Base-by-base conservation (phyloP, 2,329 filamentous ascomycete species). In the Nemania bipapillata region DNA sequence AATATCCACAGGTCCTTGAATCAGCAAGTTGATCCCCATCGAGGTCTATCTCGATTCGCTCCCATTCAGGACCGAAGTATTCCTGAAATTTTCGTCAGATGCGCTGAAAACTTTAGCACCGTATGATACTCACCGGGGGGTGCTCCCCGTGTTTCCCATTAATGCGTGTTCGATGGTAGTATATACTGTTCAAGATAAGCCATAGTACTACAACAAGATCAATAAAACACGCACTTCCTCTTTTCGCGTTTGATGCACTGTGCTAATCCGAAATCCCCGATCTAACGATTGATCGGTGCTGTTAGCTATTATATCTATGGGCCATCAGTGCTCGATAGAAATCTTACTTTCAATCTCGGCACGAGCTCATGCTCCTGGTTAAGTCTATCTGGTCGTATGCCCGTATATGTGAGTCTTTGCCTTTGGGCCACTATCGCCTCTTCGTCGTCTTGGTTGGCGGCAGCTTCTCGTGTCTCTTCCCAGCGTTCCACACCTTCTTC, bases 211-310 rank as follows among this genome's bases (percentile, higher is more conserved):
- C 17, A 24, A 2, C 1, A 26, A 40, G 8, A 22, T 6, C 15
- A 9, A 17, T 22, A 8, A 15, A 52, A 24, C 24, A 47, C 74
- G n/a, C 40, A 76, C 74, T 77, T 75, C 55, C 53, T 61, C 49
- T 77, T 77, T 24, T 70, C 8, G 1, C 11, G 24, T 45, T 76
- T 76, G 0, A 74, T 37, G 1, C 40, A 37, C 1, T 3, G 0
- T 9, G 73, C 56, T 4, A 70, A 4, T 3, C 75, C 75, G 30
- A 75, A 77, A 64, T 77, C 75, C 7, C 55, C 74, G 3, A 77
- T 24, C 75, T 77, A 8, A 17, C 2, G 1, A 49, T 7, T 30
- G 9, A 20, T 20, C 22, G 2, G 24, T 17, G 30, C 1, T 53
- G 11, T 62, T 4, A 53, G 37, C 12, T 4, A 15, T 26, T 20